Percentiles rank a stretch among this genome's conserved stretches.
Conservation (phyloP, 257 asterid genomes). For the Solanum virginianum region DNA sequence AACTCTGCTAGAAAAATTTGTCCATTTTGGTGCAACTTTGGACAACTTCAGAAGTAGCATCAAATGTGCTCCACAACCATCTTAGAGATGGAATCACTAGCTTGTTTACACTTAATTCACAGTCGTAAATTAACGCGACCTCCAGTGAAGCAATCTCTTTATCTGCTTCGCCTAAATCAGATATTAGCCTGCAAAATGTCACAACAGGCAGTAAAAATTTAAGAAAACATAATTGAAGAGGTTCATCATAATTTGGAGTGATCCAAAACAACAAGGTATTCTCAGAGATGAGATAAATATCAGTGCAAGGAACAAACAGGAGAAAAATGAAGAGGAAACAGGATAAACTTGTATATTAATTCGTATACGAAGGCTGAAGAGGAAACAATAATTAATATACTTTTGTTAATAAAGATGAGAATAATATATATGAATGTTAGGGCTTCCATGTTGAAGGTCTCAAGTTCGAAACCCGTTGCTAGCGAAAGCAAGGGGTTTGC, state of each 20-base stretch:
- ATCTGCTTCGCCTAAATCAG: background rate
- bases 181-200: background rate
- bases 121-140: background rate
- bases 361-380: background rate
- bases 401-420: background rate
- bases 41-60: background rate
- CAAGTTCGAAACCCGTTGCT: too few relatives aligned
- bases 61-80: conserved; percentile 9
- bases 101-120: background rate
- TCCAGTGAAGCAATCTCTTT: background rate
- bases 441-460: too few relatives aligned
- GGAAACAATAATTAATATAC: background rate
- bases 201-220: background rate
- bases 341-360: background rate
- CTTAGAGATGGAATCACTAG: background rate
- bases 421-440: background rate
- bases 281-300: background rate
- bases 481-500: too few relatives aligned
- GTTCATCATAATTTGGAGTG: background rate
- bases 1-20: background rate
- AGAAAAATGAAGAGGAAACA: background rate
- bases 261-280: background rate
- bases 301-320: background rate
- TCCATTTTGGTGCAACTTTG: background rate
- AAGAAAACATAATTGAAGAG: background rate